Evolutionary conservation across 352 stramenopile species (phyloP).

Genomic region (Phytophthora lateralis): DNA sequence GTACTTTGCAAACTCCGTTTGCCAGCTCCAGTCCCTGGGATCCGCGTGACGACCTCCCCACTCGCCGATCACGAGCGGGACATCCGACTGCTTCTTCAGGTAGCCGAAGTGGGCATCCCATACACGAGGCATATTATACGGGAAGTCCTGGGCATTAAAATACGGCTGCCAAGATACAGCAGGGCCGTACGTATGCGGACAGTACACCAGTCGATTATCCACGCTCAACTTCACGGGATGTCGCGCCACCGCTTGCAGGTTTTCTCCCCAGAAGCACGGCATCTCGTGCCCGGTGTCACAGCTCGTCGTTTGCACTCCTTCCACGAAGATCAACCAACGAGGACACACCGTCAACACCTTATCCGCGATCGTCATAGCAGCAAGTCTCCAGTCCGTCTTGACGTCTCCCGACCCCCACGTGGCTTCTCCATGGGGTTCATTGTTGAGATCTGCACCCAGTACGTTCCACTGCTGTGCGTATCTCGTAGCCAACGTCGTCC

Average conservation of each 20-base stretch:
- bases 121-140: slow-evolving; percentile 52
- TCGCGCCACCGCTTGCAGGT: slow-evolving; percentile 36
- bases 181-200: slow-evolving; percentile 56
- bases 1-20: slow-evolving; percentile 54
- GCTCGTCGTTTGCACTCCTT: slow-evolving; percentile 51
- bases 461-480: slow-evolving; percentile 54
- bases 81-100: slow-evolving; percentile 33
- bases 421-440: slow-evolving; percentile 58
- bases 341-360: slow-evolving; percentile 37
- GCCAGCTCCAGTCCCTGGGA: slow-evolving; percentile 49
- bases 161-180: slow-evolving; percentile 51
- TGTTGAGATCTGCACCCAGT: slow-evolving; percentile 58
- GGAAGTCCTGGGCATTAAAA: slow-evolving; percentile 45
- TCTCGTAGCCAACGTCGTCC: slow-evolving; percentile 40
- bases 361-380: slow-evolving; percentile 32
- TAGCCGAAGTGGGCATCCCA: slow-evolving; percentile 70
- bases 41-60: slow-evolving; percentile 56
- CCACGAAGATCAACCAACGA: slow-evolving; percentile 59
- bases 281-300: slow-evolving; percentile 30
- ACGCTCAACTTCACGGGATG: slow-evolving; percentile 36
- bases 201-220: slow-evolving; percentile 53
- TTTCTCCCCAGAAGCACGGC: slow-evolving; percentile 63
- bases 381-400: slow-evolving; percentile 55
- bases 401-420: slow-evolving; percentile 48
- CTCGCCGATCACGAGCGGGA: slow-evolving; percentile 61